Evolutionary conservation across 169 alveolate species (phyloP).

Genomic region (Plasmodium fragile): DNA sequence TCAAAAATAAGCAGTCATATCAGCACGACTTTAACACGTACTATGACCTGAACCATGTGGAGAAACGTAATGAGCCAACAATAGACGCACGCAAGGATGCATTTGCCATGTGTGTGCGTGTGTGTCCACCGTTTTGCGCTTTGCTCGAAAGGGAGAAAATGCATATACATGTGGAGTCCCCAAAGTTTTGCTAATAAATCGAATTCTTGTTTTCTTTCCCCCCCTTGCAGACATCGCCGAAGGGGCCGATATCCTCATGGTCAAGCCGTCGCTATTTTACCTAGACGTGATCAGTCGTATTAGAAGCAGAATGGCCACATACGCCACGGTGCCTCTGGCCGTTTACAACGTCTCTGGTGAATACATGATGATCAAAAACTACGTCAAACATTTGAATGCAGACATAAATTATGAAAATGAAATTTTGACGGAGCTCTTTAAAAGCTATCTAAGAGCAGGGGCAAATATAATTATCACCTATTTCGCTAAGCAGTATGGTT

Average conservation of each 20-base stretch:
- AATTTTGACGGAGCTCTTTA: slow-evolving; percentile 87
- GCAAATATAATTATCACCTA: slow-evolving; percentile 90
- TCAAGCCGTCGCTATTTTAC: slow-evolving; percentile 81
- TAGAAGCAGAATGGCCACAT: slow-evolving; percentile 71
- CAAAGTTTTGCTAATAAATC: not conserved
- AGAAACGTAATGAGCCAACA: slow-evolving; percentile 41
- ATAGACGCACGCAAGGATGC: not conserved
- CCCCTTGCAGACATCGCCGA: slow-evolving; percentile 77
- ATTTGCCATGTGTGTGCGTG: not conserved
- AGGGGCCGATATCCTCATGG: slow-evolving; percentile 83
- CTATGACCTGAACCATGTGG: slow-evolving; percentile 71
- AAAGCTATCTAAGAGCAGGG: slow-evolving; percentile 91
- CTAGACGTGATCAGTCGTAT: slow-evolving; percentile 78
- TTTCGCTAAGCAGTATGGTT: slow-evolving; percentile 84
- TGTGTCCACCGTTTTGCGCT: not conserved
- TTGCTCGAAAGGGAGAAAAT: not conserved
- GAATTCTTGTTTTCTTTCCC: not conserved
- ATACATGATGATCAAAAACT: slow-evolving; percentile 81
- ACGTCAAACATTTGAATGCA: slow-evolving; percentile 66
- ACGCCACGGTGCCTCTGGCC: slow-evolving; percentile 77
- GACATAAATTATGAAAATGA: slow-evolving; percentile 83
- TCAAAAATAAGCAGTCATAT: slow-evolving; percentile 86
- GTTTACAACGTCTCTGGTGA: slow-evolving; percentile 84
- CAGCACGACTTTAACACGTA: slow-evolving; percentile 83
- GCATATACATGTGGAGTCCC: not conserved